Percentiles rank a stretch among this genome's conserved stretches.
Conservation (phyloP, 345 rosid species). For the Noccaea caerulescens region DNA sequence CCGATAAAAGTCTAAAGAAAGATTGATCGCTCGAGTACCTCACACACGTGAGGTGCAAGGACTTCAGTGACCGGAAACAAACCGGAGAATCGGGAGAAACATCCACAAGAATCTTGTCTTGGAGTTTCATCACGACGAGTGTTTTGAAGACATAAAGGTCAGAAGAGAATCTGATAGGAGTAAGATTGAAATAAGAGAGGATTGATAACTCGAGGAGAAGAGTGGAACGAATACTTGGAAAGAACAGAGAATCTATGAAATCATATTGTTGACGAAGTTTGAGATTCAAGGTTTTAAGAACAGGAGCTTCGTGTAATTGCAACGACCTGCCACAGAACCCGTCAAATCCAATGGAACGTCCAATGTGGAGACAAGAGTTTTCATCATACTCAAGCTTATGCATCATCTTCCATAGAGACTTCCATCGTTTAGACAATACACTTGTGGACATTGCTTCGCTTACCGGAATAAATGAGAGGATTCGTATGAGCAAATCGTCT, state of each 20-base stretch:
- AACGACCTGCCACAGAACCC: neutral
- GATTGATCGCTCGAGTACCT: neutral
- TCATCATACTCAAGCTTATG: neutral
- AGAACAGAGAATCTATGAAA: neutral
- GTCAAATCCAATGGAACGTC: neutral
- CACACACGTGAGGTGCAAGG: neutral
- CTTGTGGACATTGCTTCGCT: neutral
- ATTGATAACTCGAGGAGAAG: neutral
- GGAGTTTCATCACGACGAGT: conserved; percentile 16
- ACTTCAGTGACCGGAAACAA: conserved; percentile 10
- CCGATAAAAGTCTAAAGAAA: neutral
- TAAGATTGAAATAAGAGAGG: neutral
- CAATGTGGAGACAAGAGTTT: neutral
- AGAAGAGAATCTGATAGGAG: neutral
- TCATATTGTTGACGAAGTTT: neutral
- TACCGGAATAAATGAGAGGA: neutral
- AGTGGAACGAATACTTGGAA: conserved; percentile 4
- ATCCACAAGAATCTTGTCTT: neutral
- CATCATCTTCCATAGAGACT: conserved; percentile 27
- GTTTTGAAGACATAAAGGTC: conserved; percentile 17
- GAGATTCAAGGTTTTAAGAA: neutral
- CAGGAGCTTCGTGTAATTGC: conserved; percentile 4
- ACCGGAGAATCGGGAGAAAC: conserved; percentile 10
- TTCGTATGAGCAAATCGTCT: conserved; percentile 14
- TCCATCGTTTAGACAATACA: conserved; percentile 30